Evolutionary conservation across 495 filamentous ascomycete genomes (phyloP).

Genomic region (Trichoderma gamsii): DNA sequence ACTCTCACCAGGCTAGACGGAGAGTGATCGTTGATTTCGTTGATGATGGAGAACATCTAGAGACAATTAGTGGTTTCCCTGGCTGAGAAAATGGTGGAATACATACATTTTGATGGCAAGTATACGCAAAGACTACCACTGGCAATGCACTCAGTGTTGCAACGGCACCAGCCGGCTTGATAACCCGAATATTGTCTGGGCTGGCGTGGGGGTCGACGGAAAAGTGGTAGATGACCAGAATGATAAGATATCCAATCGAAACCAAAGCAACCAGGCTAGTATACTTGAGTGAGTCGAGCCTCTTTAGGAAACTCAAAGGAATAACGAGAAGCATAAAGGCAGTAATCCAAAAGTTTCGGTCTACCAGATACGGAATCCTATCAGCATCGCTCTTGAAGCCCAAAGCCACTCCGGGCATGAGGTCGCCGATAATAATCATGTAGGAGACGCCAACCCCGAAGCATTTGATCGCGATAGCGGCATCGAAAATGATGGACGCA

Average conservation of each 20-base stretch:
- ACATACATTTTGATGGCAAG: slow-evolving; percentile 92
- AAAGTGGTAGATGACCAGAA: slow-evolving; percentile 89
- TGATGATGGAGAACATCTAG: slow-evolving; percentile 97
- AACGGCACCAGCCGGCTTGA: slow-evolving; percentile 72
- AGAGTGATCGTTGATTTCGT: slow-evolving; percentile 84
- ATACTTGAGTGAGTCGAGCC: slow-evolving; percentile 92
- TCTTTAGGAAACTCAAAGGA: slow-evolving; percentile 82
- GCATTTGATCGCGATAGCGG: slow-evolving; percentile 94
- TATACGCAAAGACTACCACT: slow-evolving; percentile 96
- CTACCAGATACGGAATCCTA: slow-evolving; percentile 62
- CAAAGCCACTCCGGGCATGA: slow-evolving; percentile 90
- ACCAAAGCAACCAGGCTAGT: slow-evolving; percentile 87
- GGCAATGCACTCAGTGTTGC: slow-evolving; percentile 79
- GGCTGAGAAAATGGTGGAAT: background rate
- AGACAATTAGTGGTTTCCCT: slow-evolving; percentile 14
- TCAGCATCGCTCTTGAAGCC: slow-evolving; percentile 57
- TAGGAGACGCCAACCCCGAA: slow-evolving; percentile 97
- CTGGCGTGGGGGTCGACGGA: slow-evolving; percentile 68
- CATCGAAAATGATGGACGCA: slow-evolving; percentile 91
- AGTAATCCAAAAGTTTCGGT: slow-evolving; percentile 97
- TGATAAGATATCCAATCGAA: slow-evolving; percentile 87
- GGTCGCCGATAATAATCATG: slow-evolving; percentile 94
- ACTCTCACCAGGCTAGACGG: slow-evolving; percentile 72
- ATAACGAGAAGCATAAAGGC: slow-evolving; percentile 95
- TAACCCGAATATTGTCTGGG: slow-evolving; percentile 63